A percentile compares a stretch with the other conserved stretches of the same genome.
Evolutionary conservation across 2,329 filamentous ascomycete genomes (phyloP).

Genomic region (Ophiostoma sp.): DNA sequence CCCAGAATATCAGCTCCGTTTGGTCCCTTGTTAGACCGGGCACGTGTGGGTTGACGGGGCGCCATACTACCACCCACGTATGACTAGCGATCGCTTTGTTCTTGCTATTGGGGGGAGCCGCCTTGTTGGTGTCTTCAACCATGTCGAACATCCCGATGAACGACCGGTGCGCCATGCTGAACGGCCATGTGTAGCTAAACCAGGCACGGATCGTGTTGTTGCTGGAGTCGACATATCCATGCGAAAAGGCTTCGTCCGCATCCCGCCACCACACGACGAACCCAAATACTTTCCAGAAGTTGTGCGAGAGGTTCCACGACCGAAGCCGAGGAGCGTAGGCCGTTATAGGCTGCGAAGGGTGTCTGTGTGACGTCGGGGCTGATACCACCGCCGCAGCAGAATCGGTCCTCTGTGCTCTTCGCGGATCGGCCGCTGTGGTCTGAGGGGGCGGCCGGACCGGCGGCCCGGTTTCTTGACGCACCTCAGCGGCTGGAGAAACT

Average conservation of each 20-base stretch:
- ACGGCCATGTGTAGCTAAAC: neutral
- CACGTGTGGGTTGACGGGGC: slow-evolving; percentile 39
- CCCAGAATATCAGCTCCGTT: slow-evolving; percentile 53
- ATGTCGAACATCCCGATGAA: slow-evolving; percentile 49
- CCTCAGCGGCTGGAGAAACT: neutral
- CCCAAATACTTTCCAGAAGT: neutral
- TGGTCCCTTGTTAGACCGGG: slow-evolving; percentile 30
- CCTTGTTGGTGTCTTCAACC: slow-evolving; percentile 37
- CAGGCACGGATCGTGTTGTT: neutral
- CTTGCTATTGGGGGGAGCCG: slow-evolving; percentile 26
- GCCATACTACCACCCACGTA: slow-evolving; percentile 49
- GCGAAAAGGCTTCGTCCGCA: neutral
- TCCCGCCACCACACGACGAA: slow-evolving; percentile 6
- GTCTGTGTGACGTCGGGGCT: too few species aligned
- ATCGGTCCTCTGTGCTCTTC: neutral
- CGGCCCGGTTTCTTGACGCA: neutral
- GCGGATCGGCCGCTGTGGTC: neutral
- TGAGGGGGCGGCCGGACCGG: neutral
- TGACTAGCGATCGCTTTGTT: slow-evolving; percentile 32
- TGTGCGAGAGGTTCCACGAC: neutral
- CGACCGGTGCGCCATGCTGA: slow-evolving; percentile 36
- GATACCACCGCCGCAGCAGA: neutral
- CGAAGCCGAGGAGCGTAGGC: neutral
- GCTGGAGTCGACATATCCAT: neutral
- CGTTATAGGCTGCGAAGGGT: neutral